These are phyloP conservation scores for Penicillium nordicum DNA, from an alignment of 2,329 filamentous ascomycete genomes.

Conservation along the genomic window DNA sequence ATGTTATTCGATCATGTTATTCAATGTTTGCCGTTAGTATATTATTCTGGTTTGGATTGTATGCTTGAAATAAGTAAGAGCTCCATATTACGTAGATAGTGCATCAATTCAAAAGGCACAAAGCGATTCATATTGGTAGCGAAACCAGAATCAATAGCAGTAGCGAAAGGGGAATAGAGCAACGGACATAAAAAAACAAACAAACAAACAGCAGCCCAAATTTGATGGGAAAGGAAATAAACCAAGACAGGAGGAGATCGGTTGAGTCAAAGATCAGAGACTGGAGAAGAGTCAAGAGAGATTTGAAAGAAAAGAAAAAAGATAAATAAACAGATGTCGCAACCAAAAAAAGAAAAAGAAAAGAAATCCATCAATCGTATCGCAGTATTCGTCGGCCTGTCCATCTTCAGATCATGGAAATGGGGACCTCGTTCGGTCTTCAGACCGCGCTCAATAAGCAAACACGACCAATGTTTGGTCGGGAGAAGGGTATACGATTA, in stretches of 20 bases:
- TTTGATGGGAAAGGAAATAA: slow-evolving; percentile 4
- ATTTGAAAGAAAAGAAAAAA: slow-evolving; percentile 1
- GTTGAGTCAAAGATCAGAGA: not conserved
- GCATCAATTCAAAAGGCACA: not conserved
- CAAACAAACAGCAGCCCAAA: slow-evolving; percentile 1
- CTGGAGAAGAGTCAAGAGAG: not conserved
- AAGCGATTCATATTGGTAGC: slow-evolving; percentile 22
- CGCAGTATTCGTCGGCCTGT: slow-evolving; percentile 13
- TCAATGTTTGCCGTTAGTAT: not conserved
- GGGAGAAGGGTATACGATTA: slow-evolving; percentile 12
- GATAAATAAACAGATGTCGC: not conserved
- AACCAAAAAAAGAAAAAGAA: slow-evolving; percentile 6
- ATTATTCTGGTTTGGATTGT: not conserved
- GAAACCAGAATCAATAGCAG: slow-evolving; percentile 18
- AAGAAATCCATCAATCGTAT: slow-evolving; percentile 18
- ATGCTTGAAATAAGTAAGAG: not conserved
- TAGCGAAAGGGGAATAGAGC: slow-evolving; percentile 36
- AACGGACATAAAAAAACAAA: slow-evolving; percentile 17
- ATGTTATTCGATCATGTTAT: not conserved
- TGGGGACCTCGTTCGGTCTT: not conserved
- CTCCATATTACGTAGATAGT: not conserved
- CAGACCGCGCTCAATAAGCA: slow-evolving; percentile 12
- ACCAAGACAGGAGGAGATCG: slow-evolving; percentile 2
- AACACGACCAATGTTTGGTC: slow-evolving; percentile 14
- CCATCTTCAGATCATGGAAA: not conserved